These are phyloP conservation scores for Saccharomycopsis sp. DNA, from an alignment of 805 yeast genomes.

Conservation along the genomic window DNA sequence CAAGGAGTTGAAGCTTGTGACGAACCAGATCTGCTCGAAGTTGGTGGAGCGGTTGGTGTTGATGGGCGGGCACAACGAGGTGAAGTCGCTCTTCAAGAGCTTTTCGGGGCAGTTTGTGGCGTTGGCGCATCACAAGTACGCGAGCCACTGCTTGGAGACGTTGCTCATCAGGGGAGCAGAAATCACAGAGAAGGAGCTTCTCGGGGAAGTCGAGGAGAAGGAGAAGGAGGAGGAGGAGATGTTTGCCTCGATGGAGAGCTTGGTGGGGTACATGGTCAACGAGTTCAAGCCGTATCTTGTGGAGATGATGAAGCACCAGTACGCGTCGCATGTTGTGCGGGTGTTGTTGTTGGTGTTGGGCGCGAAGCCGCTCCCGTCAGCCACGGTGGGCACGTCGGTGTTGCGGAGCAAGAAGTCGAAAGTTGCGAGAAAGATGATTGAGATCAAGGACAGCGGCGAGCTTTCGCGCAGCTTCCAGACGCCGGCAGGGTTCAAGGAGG, in stretches of 20 bases:
- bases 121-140: slow-evolving; percentile 76
- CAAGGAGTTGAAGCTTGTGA: slow-evolving; percentile 83
- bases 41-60: slow-evolving; percentile 80
- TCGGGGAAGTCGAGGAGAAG: slow-evolving; percentile 33
- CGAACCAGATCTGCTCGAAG: slow-evolving; percentile 92
- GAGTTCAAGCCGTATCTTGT: slow-evolving; percentile 55
- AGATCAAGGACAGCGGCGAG: slow-evolving; percentile 69
- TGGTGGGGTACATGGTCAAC: slow-evolving; percentile 53
- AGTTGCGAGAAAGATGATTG: slow-evolving; percentile 90
- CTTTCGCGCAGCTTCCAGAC: slow-evolving; percentile 53
- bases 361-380: slow-evolving; percentile 71
- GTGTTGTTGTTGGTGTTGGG: slow-evolving; percentile 60
- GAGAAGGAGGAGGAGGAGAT: slow-evolving; percentile 30
- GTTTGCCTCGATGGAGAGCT: slow-evolving; percentile 51
- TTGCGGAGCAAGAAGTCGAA: slow-evolving; percentile 77
- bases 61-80: slow-evolving; percentile 52
- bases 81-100: slow-evolving; percentile 54
- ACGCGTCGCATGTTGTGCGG: slow-evolving; percentile 83
- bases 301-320: slow-evolving; percentile 61
- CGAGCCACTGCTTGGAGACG: slow-evolving; percentile 91
- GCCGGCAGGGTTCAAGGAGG: slow-evolving; percentile 59
- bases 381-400: slow-evolving; percentile 58
- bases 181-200: slow-evolving; percentile 61
- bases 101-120: slow-evolving; percentile 70
- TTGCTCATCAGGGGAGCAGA: slow-evolving; percentile 67